Evolutionary conservation across 2,329 filamentous ascomycete genomes (phyloP), one percentile per base, ranked within the genome.

Genomic region (Grosmannia clavigera): DNA sequence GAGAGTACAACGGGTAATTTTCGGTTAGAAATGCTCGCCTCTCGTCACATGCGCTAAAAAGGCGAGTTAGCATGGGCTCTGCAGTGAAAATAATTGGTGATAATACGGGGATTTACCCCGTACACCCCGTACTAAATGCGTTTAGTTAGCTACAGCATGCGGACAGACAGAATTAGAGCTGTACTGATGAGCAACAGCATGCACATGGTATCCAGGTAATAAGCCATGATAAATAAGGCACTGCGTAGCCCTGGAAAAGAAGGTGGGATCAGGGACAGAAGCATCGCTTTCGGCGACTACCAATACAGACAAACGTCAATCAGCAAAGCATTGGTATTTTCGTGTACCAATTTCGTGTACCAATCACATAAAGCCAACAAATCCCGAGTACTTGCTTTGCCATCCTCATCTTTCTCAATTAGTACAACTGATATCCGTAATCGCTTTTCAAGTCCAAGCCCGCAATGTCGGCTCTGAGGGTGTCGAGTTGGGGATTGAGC

Each of bases 361-460:
- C 12, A 1, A 19, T 19, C 40, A 43, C 40, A 5, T 4, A 16
- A 40, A 16, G 12, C 38, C 10, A 12, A 40, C 38, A 40, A 16
- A 16, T 12, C 5, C 38, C 3, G 10, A 40, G 10, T 31, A 7
- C 31, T 2, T 31, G 31, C 31, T 31, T 31, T 31, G 31, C 31
- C 31, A 38, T 16, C 9, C 3, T 40, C 38, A 5, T 40, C 12
- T 40, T 40, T 16, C 14, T 19, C 3, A n/a, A n/a, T 64, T 57
- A 68, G 60, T 68, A 68, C 25, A 67, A 60, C 22, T 60, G 61
- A 57, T 68, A 70, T 16, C 70, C 69, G 22, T 67, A 60, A n/a
- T 60, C 63, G 52, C 68, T 69, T 61, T 68, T 67, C 60, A 71
- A 60, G 14, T 66, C 64, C 61, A 72, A 35, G 25, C 68, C 70